Conservation (phyloP, 2,329 filamentous ascomycete species). For the Apiospora arundinis region DNA sequence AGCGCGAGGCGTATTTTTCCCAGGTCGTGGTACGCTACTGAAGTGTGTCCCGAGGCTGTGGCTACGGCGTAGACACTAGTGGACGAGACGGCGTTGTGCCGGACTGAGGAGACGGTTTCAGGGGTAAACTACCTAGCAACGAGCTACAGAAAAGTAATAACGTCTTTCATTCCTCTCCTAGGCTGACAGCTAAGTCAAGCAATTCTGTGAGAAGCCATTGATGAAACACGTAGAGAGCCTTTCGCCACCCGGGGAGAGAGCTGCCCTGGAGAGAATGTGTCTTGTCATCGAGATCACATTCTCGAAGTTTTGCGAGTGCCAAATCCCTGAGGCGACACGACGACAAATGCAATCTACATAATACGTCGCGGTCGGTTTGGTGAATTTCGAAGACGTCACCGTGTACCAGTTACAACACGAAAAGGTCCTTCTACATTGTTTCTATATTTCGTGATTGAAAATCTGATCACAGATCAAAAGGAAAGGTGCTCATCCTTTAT, state of each 20-base stretch:
- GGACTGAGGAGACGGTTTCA: background rate
- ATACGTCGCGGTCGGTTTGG: background rate
- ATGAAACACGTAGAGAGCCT: background rate
- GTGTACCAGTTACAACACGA: background rate
- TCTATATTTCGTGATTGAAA: background rate
- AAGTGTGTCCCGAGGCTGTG: background rate
- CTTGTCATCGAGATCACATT: constrained; percentile 12
- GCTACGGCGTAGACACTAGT: background rate
- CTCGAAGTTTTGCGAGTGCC: background rate
- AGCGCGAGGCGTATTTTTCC: background rate
- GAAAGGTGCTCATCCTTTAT: background rate
- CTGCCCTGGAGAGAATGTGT: background rate
- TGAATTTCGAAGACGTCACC: background rate
- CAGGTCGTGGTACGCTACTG: background rate
- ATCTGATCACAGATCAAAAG: background rate
- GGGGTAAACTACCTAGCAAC: constrained; percentile 7
- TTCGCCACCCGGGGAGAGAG: background rate
- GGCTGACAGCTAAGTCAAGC: background rate
- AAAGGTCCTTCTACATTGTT: background rate
- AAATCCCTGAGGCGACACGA: background rate
- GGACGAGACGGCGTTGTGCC: background rate
- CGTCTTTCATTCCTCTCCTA: background rate
- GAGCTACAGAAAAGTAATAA: background rate
- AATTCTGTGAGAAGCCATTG: background rate
- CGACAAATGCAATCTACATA: background rate